Evolutionary conservation across 2,329 filamentous ascomycete species (phyloP).

Genomic region (Beauveria sp.): DNA sequence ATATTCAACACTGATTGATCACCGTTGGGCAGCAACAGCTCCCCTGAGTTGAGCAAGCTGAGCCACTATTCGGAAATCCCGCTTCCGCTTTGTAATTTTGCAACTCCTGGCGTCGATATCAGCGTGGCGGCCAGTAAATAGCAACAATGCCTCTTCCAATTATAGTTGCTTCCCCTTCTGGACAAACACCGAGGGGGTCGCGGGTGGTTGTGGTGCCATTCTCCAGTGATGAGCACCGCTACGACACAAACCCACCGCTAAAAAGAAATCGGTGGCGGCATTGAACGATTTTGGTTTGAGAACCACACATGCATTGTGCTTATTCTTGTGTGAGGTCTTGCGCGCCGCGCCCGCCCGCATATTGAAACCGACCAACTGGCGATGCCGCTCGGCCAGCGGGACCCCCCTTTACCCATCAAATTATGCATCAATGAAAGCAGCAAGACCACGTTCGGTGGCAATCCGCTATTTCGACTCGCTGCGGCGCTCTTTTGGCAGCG

Average conservation of each 20-base stretch:
- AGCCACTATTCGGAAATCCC: not conserved
- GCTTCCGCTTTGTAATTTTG: not conserved
- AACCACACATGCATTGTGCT: too few species aligned
- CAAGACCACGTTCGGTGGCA: too few species aligned
- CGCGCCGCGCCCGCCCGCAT: too few species aligned
- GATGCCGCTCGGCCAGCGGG: too few species aligned
- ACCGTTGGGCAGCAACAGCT: too few species aligned
- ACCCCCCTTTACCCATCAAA: not conserved
- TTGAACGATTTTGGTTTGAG: too few species aligned
- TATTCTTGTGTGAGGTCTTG: too few species aligned
- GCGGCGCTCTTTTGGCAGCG: not conserved
- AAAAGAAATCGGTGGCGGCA: too few species aligned
- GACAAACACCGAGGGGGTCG: not conserved
- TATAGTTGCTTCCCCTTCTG: not conserved
- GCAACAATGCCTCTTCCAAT: not conserved
- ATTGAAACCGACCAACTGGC: too few species aligned
- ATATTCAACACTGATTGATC: too few species aligned
- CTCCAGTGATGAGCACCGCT: not conserved
- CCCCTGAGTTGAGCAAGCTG: not conserved
- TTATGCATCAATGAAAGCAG: too few species aligned
- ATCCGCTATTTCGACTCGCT: not conserved
- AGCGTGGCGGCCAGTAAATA: not conserved
- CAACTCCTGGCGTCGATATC: not conserved
- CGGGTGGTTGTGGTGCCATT: not conserved
- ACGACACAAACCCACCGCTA: too few species aligned